Base-by-base conservation (phyloP, 1,284 basidiomycete species). In the Xerocomus amazonicus region DNA sequence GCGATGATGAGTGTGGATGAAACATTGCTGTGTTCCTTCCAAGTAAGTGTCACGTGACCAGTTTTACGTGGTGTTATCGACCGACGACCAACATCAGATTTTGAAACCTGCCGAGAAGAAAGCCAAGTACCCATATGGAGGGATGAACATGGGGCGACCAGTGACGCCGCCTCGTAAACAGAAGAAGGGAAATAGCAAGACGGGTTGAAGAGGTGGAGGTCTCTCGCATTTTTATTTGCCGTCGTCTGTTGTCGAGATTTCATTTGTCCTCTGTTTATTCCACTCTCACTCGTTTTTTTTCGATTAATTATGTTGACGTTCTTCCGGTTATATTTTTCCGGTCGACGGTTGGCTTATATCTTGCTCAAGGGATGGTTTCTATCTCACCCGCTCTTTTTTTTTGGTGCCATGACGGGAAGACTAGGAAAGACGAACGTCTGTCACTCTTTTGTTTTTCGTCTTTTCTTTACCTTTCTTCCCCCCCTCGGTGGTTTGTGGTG, bases 1-100 rank as follows among this genome's bases (percentile, higher is more conserved):
- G 96, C 96, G 27, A 98, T 99, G 96, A 99, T 99, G 97, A 95
- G 91, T 65, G 97, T 99, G 47, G 96, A 98, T 68, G 96, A 99
- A 75, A 97, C 95, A 8, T 71, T 99, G 58, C 73, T 99, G 56
- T 99, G 96, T 73, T 97, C 95, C 13, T 99, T 99, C 91, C 94
- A 97, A 75, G 92, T 94, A 57, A 55, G 83, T 69, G n/a, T 57
- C 58, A 60, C 53, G 56, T 68, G 40, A 34, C 47, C 43, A 29
- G n/a, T 23, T 23, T 23, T 23, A 23, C 19, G 19, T 23, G 19
- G 19, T 23, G 19, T 23, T 23, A 4, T 23, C 19, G 19, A 23
- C 19, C 19, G 19, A 23, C 19, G 19, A 23, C 19, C 19, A 23
- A 23, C 19, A 23, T 47, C 3, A 95, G 92, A 98, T 99, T 60